A percentile compares a stretch with the other conserved stretches of the same genome.
phyloP scores from a whole-genome alignment of 352 stramenopile genomes.

The Pythium folliculosum region DNA sequence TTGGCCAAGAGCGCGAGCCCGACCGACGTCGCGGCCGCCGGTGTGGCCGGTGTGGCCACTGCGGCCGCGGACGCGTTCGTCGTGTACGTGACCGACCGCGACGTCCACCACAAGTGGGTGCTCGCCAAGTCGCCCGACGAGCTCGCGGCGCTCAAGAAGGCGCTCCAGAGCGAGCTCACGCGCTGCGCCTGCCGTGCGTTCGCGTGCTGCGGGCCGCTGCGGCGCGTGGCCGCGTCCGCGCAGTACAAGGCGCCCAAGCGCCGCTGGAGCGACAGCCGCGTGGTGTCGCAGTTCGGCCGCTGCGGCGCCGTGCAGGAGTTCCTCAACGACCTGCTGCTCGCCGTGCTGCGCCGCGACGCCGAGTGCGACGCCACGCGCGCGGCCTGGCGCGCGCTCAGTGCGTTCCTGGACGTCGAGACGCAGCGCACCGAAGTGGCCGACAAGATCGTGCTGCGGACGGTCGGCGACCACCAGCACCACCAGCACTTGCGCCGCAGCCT shows the following conservation, averaged over 20 bases:
- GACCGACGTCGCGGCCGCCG: slow-evolving; percentile 14
- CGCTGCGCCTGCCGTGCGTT: slow-evolving; percentile 48
- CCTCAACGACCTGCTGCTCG: slow-evolving; percentile 60
- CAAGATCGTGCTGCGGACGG: slow-evolving; percentile 26
- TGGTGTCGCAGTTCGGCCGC: slow-evolving; percentile 45
- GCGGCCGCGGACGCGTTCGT: slow-evolving; percentile 44
- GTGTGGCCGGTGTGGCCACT: background rate
- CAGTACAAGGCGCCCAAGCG: slow-evolving; percentile 42
- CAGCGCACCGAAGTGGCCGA: slow-evolving; percentile 32
- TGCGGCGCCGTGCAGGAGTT: slow-evolving; percentile 60
- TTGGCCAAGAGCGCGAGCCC: slow-evolving; percentile 20
- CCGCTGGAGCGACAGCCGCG: slow-evolving; percentile 34
- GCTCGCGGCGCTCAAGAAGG: slow-evolving; percentile 45
- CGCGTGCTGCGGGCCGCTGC: slow-evolving; percentile 61
- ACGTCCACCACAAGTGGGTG: slow-evolving; percentile 71
- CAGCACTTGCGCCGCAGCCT: slow-evolving; percentile 21
- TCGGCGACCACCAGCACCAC: slow-evolving; percentile 10
- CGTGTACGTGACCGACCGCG: slow-evolving; percentile 74
- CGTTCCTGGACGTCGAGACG: slow-evolving; percentile 46
- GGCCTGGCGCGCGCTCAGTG: slow-evolving; percentile 42
- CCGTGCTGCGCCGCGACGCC: slow-evolving; percentile 36
- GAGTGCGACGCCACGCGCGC: slow-evolving; percentile 42
- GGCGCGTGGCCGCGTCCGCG: slow-evolving; percentile 47
- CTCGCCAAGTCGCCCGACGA: slow-evolving; percentile 55
- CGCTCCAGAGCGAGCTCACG: slow-evolving; percentile 33